A percentile compares a stretch with the other conserved stretches of the same genome.
These are phyloP conservation scores for Mucor plumbeus DNA, from an alignment of 371 early-diverging fungal species.

Conservation along the genomic window DNA sequence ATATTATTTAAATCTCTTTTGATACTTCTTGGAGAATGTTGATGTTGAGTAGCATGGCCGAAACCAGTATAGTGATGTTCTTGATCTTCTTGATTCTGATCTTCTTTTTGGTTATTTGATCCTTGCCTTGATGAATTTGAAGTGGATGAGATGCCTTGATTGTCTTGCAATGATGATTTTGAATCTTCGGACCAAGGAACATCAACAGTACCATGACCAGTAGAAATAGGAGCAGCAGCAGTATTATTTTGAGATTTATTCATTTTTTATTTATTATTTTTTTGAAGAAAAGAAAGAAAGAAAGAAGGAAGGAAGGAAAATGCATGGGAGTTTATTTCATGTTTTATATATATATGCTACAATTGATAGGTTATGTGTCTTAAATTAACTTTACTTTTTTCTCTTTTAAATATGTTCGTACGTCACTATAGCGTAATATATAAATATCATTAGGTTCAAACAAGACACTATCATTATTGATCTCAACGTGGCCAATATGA, in stretches of 20 bases:
- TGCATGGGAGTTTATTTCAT: not conserved
- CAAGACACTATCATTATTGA: conserved; percentile 3
- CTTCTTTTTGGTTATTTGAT: not conserved
- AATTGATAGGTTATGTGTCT: not conserved
- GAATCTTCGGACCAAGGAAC: conserved; percentile 10
- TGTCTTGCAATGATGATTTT: not conserved
- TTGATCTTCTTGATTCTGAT: no score
- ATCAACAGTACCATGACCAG: conserved; percentile 44
- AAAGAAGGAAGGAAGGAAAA: not conserved
- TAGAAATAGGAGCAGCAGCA: conserved; percentile 11
- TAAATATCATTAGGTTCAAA: conserved; percentile 25
- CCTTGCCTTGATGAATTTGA: not conserved
- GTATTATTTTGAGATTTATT: not conserved
- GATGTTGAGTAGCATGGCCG: conserved; percentile 25
- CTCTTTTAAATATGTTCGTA: conserved; percentile 27
- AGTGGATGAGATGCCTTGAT: not conserved
- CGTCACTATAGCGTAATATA: conserved; percentile 35
- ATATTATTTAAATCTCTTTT: conserved; percentile 33
- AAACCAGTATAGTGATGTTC: not conserved
- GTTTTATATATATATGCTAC: not conserved
- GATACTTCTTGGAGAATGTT: conserved; percentile 21
- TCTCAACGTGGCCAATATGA: conserved; percentile 54
- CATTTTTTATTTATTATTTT: not conserved
- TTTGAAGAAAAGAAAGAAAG: not conserved
- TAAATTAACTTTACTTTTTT: conserved; percentile 32